Evolutionary conservation across 2,329 filamentous ascomycete species (phyloP), one percentile per base, ranked within the genome.

Genomic region (Nemania diffusa): DNA sequence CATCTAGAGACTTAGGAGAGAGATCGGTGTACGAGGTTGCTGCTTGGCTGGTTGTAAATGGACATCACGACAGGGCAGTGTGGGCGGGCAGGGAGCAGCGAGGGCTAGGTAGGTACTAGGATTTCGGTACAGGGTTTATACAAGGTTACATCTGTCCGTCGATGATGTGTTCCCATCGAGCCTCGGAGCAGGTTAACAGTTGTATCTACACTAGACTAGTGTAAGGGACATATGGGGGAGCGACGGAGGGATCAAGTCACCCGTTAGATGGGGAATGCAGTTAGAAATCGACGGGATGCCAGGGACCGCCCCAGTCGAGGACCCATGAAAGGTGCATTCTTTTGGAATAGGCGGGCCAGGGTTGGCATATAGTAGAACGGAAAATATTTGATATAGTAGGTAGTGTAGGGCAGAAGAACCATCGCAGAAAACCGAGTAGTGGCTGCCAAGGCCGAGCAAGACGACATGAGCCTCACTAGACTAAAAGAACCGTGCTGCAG

Each of bases 91-190:
- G 70, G 75, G 76, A 72, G 72, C 67, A 68, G 70, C 69, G 42
- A 71, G 70, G 68, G 69, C 71, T n/a, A n/a, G n/a, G n/a, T n/a
- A n/a, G n/a, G n/a, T 74, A 75, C 78, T 78, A 78, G 79, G 79
- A 79, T 80, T 74, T 72, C 70, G 74, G 69, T 73, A 74, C 75
- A 78, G 74, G 71, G 76, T 76, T 74, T n/a, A n/a, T 66, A 69
- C 73, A 78, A 76, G 78, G 79, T 80, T 79, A 78, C 78, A 81
- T 80, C 78, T 79, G 77, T 69, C 78, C 76, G 78, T 78, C 76
- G 76, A 80, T 79, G 79, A 80, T 79, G 80, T 81, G 76, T 73
- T 76, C 72, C 74, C 67, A 67, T 72, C 64, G 60, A 73, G 78
- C 74, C 74, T 75, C 74, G 71, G 75, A 76, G 75, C 71, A 73